These are phyloP conservation scores for Cystobasidiopsis lactophilus DNA, from an alignment of 768 basidiomycete species.

Conservation along the genomic window DNA sequence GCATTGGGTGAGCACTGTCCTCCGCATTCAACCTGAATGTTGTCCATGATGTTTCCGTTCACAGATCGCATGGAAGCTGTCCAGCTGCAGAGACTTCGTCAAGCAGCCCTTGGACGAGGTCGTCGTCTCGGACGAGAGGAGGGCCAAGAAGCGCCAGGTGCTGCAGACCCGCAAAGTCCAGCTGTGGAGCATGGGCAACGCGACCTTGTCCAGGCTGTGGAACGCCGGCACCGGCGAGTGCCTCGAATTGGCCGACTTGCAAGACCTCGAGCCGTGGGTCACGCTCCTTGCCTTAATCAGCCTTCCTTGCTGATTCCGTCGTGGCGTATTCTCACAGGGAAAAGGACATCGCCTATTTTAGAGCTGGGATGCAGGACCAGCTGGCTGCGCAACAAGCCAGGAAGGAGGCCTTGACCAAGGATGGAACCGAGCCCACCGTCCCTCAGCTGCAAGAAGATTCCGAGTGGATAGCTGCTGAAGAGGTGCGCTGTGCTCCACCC, in stretches of 20 bases:
- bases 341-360: background rate
- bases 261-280: background rate
- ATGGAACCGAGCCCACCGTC: background rate
- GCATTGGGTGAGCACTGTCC: constrained; percentile 39
- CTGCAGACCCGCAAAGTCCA: too few species aligned
- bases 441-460: background rate
- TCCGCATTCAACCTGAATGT: background rate
- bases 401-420: background rate
- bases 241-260: background rate
- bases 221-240: background rate
- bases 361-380: background rate
- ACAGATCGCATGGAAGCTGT: background rate
- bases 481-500: background rate
- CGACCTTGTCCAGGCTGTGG: background rate
- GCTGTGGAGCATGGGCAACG: background rate
- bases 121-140: background rate
- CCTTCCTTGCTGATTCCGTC: too few species aligned
- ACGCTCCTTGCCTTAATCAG: too few species aligned
- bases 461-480: background rate
- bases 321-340: background rate
- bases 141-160: background rate
- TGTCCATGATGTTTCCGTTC: background rate
- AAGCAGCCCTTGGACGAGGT: background rate
- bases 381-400: background rate
- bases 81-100: background rate